Conservation (phyloP, 106 monocot species). For the Narthecium ossifragum region DNA sequence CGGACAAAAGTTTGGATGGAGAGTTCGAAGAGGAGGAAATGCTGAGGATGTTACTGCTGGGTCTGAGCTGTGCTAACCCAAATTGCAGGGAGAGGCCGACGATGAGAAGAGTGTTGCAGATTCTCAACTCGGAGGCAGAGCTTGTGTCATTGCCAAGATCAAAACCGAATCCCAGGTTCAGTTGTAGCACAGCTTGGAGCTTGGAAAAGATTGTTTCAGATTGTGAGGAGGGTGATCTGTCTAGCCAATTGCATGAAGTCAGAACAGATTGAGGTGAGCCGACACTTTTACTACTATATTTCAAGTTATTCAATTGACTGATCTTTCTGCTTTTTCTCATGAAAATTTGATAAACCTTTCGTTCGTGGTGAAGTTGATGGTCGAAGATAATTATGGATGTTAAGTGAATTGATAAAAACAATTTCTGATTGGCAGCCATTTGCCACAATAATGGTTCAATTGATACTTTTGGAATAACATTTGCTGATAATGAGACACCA, state of each 20-base stretch:
- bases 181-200: slow-evolving; percentile 21
- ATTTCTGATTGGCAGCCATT: no score
- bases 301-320: no score
- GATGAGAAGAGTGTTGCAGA: slow-evolving; percentile 52
- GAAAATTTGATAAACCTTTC: no score
- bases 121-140: slow-evolving; percentile 41
- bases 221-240: slow-evolving; percentile 17
- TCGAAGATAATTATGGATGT: no score
- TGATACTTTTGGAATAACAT: no score
- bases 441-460: no score
- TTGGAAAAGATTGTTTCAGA: slow-evolving; percentile 37
- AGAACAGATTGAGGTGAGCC: not conserved
- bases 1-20: slow-evolving; percentile 30
- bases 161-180: slow-evolving; percentile 43
- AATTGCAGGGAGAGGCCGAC: slow-evolving; percentile 39
- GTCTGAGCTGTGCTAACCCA: slow-evolving; percentile 57
- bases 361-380: no score
- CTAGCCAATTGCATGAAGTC: not conserved
- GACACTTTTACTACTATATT: not conserved
- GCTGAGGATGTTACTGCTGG: slow-evolving; percentile 41
- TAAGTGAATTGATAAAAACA: no score
- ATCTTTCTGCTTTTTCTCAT: no score
- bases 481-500: no score
- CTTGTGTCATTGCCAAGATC: slow-evolving; percentile 25
- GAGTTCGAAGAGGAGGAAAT: slow-evolving; percentile 39